Evolutionary conservation across 345 rosid genomes (phyloP), one percentile per base, ranked within the genome.

Genomic region (Aquilaria malaccensis): DNA sequence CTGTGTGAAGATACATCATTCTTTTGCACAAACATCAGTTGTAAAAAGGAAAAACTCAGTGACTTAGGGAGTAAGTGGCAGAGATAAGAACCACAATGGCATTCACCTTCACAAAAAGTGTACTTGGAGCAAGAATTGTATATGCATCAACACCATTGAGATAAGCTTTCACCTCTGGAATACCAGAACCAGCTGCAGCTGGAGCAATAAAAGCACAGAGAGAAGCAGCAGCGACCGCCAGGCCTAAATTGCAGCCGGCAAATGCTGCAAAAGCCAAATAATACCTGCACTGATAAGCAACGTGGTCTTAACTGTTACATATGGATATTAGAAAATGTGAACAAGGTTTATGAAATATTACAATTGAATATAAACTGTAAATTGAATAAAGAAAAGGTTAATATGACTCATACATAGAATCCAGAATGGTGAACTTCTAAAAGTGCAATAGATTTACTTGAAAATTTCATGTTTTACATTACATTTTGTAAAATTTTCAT

Each of bases 101-200:
- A 41, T 47, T 69, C 60, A 80, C 82, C 82, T 81, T 81, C 11
- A 81, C 80, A 15, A 81, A 73, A 37, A 77, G 78, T 45, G 85
- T 78, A 57, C 75, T 72, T 3, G 80, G 77, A 47, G 80, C 80
- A 59, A 77, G 49, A 22, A 78, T 81, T 37, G 77, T 58, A 59
- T 72, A 63, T 62, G 82, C 77, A 75, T 77, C 85, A 7, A 77
- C 56, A 2, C 80, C 85, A 58, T 81, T 77, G 41, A 78, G 80
- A 68, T 81, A 81, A 60, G 85, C 85, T 73, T 81, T 81, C 49
- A 78, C 82, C 69, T 81, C 82, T 0, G 80, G 80, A 62, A 81
- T 81, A 66, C 82, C 80, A 30, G 82, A 78, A 50, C 85, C 82
- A 33, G 82, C 82, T 4, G 77, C 80, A 11, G 80, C 73, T 10